Evolutionary conservation across 306 rosid genomes (phyloP), one percentile per base, ranked within the genome.

Genomic region (Hippophae tibetana): DNA sequence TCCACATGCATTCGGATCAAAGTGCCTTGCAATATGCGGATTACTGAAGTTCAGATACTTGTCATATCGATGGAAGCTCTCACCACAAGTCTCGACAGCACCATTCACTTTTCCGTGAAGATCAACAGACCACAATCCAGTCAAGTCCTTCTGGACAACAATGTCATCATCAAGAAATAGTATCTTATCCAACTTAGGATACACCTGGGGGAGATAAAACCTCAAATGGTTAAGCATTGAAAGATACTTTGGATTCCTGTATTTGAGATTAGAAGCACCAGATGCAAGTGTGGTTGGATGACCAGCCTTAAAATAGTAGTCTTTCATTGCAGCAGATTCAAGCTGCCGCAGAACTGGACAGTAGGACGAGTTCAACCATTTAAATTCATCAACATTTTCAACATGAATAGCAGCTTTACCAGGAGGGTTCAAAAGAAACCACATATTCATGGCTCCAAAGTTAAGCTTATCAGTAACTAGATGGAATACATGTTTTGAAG

Each of bases 161-260:
- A 93, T 86, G 82, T 93, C 97, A 63, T 93, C 99, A 47, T 93
- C 97, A 62, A 93, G 95, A 80, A 93, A 88, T 31, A 93, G 72
- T 73, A 93, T 84, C 75, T 86, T 93, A 74, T 93, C 77, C 77
- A 93, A 74, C 82, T 84, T 79, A 57, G 99, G 97, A 79, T 84
- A 93, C 68, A 88, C 94, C 72, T 93, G 84, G 1, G 99, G 97
- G 62, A 93, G 97, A 74, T 93, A 88, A 75, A 93, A 93, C 65
- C 99, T 86, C 74, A 93, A 73, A 74, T 93, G 96, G 74, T 88
- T 88, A 62, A 93, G 99, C 99, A 93, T 85, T 6, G 99, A 93
- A 45, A 93, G 93, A 77, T 93, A 93, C 82, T 93, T 88, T 0
- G 97, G 99, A 63, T 93, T 93, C 71, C 97, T 81, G 84, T 93